Percentiles rank a stretch among this genome's conserved stretches.
These are phyloP conservation scores for Penicillium decumbens DNA, from an alignment of 2,329 filamentous ascomycete species.

Conservation along the genomic window DNA sequence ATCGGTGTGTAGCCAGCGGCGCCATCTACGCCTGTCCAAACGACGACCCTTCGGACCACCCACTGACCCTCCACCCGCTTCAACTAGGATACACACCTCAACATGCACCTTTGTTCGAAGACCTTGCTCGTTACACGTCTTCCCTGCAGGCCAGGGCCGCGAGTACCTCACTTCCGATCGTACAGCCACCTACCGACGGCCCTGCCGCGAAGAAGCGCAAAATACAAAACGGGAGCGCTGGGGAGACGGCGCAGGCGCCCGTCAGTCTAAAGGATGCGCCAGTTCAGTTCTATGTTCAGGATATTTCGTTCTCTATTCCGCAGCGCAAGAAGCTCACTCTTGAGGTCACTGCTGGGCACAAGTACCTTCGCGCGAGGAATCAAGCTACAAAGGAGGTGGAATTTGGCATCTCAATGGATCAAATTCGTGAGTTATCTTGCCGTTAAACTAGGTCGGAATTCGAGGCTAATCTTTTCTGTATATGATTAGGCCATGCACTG, in stretches of 20 bases:
- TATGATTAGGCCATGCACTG: constrained; percentile 50
- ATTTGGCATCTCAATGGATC: constrained; percentile 49
- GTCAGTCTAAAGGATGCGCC: constrained; percentile 34
- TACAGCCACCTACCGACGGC: constrained; percentile 25
- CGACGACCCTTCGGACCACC: constrained; percentile 3
- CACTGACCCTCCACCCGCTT: constrained; percentile 13
- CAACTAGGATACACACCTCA: constrained; percentile 36
- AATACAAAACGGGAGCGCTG: constrained; percentile 38
- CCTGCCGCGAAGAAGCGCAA: constrained; percentile 49
- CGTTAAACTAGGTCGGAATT: not conserved
- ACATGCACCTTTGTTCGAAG: constrained; percentile 44
- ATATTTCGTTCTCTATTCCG: constrained; percentile 59
- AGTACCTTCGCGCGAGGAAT: constrained; percentile 47
- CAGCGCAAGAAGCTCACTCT: constrained; percentile 61
- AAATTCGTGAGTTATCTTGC: constrained; percentile 42
- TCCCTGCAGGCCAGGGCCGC: constrained; percentile 34
- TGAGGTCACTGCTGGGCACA: constrained; percentile 46
- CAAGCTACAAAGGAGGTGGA: constrained; percentile 51
- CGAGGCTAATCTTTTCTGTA: constrained; percentile 7
- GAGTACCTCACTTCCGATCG: constrained; percentile 26
- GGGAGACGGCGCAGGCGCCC: constrained; percentile 26
- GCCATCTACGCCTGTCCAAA: constrained; percentile 5
- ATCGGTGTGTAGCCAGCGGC: constrained; percentile 34
- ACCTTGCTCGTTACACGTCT: constrained; percentile 47
- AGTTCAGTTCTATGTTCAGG: constrained; percentile 47